phyloP scores from a whole-genome alignment of 495 filamentous ascomycete genomes.

The Penicillium roqueforti region DNA sequence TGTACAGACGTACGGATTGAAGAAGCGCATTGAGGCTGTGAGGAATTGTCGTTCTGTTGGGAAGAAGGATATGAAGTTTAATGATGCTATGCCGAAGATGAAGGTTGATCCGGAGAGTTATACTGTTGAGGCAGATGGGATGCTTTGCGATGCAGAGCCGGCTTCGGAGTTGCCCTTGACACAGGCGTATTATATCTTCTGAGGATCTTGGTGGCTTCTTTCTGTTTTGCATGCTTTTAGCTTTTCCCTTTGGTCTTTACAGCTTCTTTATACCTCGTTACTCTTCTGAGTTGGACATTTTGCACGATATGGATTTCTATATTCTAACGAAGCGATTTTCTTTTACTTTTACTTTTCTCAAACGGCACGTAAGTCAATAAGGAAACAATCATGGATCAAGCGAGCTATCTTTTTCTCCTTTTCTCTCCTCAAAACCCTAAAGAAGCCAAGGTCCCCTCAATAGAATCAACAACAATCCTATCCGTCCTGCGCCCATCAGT shows the following conservation, averaged over 20 bases:
- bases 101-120: conserved; percentile 91
- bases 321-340: conserved; percentile 11
- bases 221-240: not conserved
- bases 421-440: not conserved
- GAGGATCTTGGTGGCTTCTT: conserved; percentile 12
- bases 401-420: not conserved
- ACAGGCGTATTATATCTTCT: conserved; percentile 80
- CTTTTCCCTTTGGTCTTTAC: not conserved
- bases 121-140: conserved; percentile 82
- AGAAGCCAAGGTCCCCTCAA: not conserved
- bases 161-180: conserved; percentile 69
- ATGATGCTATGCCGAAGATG: conserved; percentile 86
- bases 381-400: not conserved
- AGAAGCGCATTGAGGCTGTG: conserved; percentile 78
- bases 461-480: not conserved
- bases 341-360: no score
- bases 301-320: conserved; percentile 4
- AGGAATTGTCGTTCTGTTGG: conserved; percentile 72
- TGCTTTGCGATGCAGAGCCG: conserved; percentile 71
- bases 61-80: conserved; percentile 94
- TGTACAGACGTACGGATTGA: conserved; percentile 67
- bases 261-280: conserved; percentile 17
- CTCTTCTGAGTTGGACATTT: not conserved
- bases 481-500: conserved; percentile 5
- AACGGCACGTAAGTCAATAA: no score